Evolutionary conservation across 495 filamentous ascomycete species (phyloP).

Genomic region (Neurospora sp.): DNA sequence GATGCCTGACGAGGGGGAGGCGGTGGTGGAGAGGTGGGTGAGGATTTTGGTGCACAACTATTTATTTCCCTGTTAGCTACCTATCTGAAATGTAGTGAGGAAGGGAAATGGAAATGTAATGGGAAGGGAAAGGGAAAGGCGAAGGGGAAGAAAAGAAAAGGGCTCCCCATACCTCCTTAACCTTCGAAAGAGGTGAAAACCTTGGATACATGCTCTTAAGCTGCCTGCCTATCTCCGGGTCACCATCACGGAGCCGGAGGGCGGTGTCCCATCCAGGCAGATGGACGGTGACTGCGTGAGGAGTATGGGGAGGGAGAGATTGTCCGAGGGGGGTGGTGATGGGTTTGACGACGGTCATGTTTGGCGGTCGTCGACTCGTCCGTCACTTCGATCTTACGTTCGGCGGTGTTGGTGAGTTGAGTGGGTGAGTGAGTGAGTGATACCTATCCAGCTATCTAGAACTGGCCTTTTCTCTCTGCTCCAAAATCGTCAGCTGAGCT

Average conservation of each 20-base stretch:
- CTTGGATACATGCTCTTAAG: conserved; percentile 34
- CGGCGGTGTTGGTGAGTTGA: not conserved
- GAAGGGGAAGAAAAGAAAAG: too few relatives aligned
- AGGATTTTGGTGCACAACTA: conserved; percentile 22
- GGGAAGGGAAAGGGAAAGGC: not conserved
- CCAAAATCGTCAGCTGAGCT: not conserved
- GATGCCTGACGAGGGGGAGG: too few relatives aligned
- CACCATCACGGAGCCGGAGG: conserved; percentile 21
- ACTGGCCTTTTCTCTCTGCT: not conserved
- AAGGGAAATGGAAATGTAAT: not conserved
- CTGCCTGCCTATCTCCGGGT: conserved; percentile 14
- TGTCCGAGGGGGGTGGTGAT: conserved; percentile 27
- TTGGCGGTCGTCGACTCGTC: not conserved
- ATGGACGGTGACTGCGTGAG: conserved; percentile 31
- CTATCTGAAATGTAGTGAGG: not conserved
- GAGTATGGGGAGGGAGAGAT: conserved; percentile 31
- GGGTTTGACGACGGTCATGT: conserved; percentile 18
- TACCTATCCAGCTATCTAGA: not conserved
- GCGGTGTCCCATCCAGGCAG: conserved; percentile 24
- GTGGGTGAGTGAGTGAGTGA: not conserved
- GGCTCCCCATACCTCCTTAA: conserved; percentile 9
- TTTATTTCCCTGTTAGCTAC: not conserved
- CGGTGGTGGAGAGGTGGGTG: too few relatives aligned
- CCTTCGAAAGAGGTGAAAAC: conserved; percentile 25
- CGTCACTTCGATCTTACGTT: not conserved